These are phyloP conservation scores for Monilinia fructicola DNA, from an alignment of 2,329 filamentous ascomycete species.

Conservation along the genomic window DNA sequence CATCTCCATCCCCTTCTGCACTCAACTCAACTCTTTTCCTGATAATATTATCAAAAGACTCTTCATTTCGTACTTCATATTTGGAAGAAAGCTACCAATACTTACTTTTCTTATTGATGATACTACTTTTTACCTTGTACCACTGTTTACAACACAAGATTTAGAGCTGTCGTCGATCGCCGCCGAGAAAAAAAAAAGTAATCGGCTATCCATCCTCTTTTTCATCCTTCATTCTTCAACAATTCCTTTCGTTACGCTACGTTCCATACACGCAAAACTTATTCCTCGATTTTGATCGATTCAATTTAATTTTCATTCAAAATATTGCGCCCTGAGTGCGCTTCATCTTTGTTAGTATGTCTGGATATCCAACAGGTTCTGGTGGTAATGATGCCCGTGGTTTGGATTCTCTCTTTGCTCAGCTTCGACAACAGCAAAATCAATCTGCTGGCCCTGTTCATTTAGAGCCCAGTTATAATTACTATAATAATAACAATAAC, in stretches of 20 bases:
- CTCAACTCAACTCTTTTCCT: not conserved
- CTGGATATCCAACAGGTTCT: slow-evolving; percentile 39
- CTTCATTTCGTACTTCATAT: slow-evolving; percentile 9
- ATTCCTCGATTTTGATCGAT: slow-evolving; percentile 33
- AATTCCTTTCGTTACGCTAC: slow-evolving; percentile 17
- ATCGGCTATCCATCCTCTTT: slow-evolving; percentile 6
- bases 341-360: slow-evolving; percentile 39
- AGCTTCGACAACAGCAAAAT: slow-evolving; percentile 39
- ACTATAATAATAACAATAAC: slow-evolving; percentile 35
- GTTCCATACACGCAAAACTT: slow-evolving; percentile 16
- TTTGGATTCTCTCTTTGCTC: slow-evolving; percentile 41
- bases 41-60: slow-evolving; percentile 11
- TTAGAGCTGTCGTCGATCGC: slow-evolving; percentile 25
- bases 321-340: slow-evolving; percentile 39
- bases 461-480: slow-evolving; percentile 37
- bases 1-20: no score
- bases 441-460: slow-evolving; percentile 31
- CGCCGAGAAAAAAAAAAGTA: slow-evolving; percentile 10
- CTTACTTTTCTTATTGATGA: slow-evolving; percentile 17
- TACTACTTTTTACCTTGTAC: slow-evolving; percentile 22
- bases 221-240: slow-evolving; percentile 22
- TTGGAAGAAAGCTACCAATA: not conserved
- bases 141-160: slow-evolving; percentile 18
- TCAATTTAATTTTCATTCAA: slow-evolving; percentile 31
- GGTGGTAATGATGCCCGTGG: slow-evolving; percentile 32